Evolutionary conservation across 2,329 filamentous ascomycete genomes (phyloP).

Genomic region (Colletotrichum tropicicola): DNA sequence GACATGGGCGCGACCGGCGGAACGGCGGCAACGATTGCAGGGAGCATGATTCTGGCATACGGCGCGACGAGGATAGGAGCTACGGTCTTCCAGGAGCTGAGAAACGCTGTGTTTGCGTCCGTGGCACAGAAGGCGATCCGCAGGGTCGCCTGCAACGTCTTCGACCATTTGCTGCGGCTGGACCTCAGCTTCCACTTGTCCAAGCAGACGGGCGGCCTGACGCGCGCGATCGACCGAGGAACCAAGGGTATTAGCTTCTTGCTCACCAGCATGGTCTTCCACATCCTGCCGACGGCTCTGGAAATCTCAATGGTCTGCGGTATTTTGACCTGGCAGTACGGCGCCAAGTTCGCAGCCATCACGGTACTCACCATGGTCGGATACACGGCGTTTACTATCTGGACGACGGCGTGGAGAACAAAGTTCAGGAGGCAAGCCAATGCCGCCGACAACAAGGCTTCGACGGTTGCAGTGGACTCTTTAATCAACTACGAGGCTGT

Average conservation of each 20-base stretch:
- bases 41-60: constrained; percentile 93
- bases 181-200: constrained; percentile 94
- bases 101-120: constrained; percentile 96
- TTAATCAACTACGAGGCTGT: constrained; percentile 99
- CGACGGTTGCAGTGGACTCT: constrained; percentile 94
- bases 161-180: constrained; percentile 85
- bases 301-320: constrained; percentile 97
- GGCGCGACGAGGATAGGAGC: constrained; percentile 89
- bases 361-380: constrained; percentile 91
- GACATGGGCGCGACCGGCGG: constrained; percentile 89
- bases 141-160: constrained; percentile 89
- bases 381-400: constrained; percentile 96
- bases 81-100: constrained; percentile 89
- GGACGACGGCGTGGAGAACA: constrained; percentile 95
- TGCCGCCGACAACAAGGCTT: constrained; percentile 93
- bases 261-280: constrained; percentile 97
- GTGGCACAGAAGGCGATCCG: constrained; percentile 98
- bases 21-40: constrained; percentile 87
- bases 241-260: constrained; percentile 99
- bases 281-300: constrained; percentile 90
- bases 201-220: constrained; percentile 94
- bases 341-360: constrained; percentile 88
- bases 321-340: constrained; percentile 96
- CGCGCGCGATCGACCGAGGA: constrained; percentile 92
- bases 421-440: constrained; percentile 96